These are phyloP conservation scores for Hypoxylon fuscum DNA, from an alignment of 495 filamentous ascomycete species.

Conservation along the genomic window DNA sequence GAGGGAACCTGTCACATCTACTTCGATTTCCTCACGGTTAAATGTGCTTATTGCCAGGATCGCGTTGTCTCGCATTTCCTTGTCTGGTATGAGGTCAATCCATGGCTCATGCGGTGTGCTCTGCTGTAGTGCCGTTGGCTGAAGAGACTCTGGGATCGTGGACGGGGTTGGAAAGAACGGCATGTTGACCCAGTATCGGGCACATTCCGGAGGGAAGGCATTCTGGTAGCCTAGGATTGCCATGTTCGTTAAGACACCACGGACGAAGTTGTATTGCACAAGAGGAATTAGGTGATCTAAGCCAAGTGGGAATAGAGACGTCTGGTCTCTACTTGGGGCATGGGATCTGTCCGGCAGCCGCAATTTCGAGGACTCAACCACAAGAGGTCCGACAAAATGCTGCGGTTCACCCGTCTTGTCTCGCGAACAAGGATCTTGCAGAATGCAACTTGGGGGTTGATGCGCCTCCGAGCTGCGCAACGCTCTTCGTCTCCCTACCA, in stretches of 20 bases:
- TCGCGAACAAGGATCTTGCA: no score
- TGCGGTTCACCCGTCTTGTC: no score
- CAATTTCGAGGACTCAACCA: background rate
- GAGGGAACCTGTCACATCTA: constrained; percentile 43
- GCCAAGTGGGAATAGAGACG: constrained; percentile 43
- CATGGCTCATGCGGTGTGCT: constrained; percentile 58
- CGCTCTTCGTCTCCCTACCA: constrained; percentile 28
- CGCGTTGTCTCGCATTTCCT: constrained; percentile 60
- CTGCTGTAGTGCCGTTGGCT: constrained; percentile 58
- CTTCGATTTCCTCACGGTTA: constrained; percentile 57
- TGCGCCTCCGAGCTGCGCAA: background rate
- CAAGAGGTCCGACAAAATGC: no score
- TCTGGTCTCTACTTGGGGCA: background rate
- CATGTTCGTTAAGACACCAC: constrained; percentile 46
- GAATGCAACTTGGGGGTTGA: no score
- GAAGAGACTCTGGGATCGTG: constrained; percentile 51
- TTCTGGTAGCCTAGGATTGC: constrained; percentile 24
- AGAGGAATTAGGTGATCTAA: constrained; percentile 46
- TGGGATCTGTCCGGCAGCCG: background rate
- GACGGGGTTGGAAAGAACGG: constrained; percentile 30
- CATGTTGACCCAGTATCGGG: constrained; percentile 18
- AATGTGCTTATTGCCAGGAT: constrained; percentile 52
- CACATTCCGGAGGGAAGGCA: constrained; percentile 28
- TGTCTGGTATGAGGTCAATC: constrained; percentile 63
- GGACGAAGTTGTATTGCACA: constrained; percentile 50